Conservation (phyloP, 192 early-diverging fungal species). For the Coemansia sp. region DNA sequence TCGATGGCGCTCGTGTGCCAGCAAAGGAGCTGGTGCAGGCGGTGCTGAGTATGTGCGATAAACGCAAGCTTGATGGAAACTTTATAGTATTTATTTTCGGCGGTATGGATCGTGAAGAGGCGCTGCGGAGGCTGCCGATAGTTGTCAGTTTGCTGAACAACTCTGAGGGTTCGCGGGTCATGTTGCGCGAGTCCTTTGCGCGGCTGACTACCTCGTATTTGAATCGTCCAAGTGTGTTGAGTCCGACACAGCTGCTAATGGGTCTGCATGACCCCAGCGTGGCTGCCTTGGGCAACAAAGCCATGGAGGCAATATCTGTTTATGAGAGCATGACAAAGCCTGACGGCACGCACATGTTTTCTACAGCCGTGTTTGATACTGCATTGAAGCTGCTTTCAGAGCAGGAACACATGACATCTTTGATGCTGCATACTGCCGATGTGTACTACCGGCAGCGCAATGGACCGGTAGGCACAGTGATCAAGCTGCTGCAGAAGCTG, state of each 20-base stretch:
- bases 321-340: constrained; percentile 19
- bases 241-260: constrained; percentile 47
- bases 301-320: constrained; percentile 17
- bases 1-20: constrained; percentile 21
- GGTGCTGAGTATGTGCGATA: constrained; percentile 28
- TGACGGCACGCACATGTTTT: constrained; percentile 21
- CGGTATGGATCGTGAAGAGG: constrained; percentile 25
- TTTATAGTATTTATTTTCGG: constrained; percentile 29
- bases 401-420: constrained; percentile 24
- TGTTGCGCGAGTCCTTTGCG: constrained; percentile 26
- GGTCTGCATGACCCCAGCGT: constrained; percentile 26
- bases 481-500: constrained; percentile 18
- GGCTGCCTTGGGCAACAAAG: neutral
- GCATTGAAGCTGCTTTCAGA: constrained; percentile 35
- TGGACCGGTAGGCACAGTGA: constrained; percentile 27
- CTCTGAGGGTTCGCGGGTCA: constrained; percentile 3
- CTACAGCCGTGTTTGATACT: constrained; percentile 21
- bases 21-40: constrained; percentile 33
- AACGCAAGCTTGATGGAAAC: constrained; percentile 24
- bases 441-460: constrained; percentile 15
- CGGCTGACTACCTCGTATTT: constrained; percentile 32
- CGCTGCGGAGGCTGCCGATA: constrained; percentile 10
- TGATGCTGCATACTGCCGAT: constrained; percentile 39
- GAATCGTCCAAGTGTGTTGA: constrained; percentile 37
- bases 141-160: constrained; percentile 26